phyloP scores from a whole-genome alignment of 306 rosid genomes.

The apple (Malus domestica) region ASM211411v1 NC_041798.1:7523001-7523500 shows the following conservation, averaged over 20 bases:
- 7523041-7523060: fast-evolving
- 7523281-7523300: background rate
- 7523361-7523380: background rate
- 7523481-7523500: slow-evolving; percentile 27
- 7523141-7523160: no score
- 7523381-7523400: background rate
- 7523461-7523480: slow-evolving; percentile 28
- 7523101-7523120: no score
- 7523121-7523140: background rate
- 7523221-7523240: background rate
- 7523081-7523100: no score
- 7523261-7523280: background rate
- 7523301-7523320: background rate
- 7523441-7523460: background rate
- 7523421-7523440: background rate
- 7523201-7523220: slow-evolving; percentile 9
- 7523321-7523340: no score
- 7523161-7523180: no score
- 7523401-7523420: background rate
- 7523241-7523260: background rate
- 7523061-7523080: no score
- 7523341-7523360: background rate
- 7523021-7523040: no score
- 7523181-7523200: background rate
- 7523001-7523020: no score